A percentile compares a stretch with the other conserved stretches of the same genome.
phyloP scores from a whole-genome alignment of 2,329 filamentous ascomycete species.

The Ceratocystis lukuohia region DNA sequence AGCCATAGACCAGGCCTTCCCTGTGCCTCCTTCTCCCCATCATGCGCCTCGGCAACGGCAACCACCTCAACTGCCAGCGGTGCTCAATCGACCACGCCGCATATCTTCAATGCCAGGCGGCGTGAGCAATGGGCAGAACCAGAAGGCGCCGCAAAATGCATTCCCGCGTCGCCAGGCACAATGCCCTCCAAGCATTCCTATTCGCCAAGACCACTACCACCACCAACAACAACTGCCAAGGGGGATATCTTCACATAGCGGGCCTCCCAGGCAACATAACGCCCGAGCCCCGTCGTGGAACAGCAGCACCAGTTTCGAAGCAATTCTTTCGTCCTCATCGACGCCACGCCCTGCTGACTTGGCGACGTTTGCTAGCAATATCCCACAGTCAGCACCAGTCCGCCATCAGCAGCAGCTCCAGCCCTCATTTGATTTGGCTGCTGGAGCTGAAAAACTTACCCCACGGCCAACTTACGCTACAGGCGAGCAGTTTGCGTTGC shows the following conservation, averaged over 20 bases:
- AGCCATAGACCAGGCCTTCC: conserved; percentile 8
- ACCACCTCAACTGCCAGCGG: conserved; percentile 5
- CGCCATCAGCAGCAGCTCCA: conserved; percentile 18
- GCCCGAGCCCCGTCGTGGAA: conserved; percentile 26
- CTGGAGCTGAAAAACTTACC: conserved; percentile 26
- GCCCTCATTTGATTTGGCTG: conserved; percentile 17
- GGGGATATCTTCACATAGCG: too few species aligned
- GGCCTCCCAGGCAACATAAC: conserved; percentile 13
- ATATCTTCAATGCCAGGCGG: conserved; percentile 25
- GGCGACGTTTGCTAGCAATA: conserved; percentile 21
- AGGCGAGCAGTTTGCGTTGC: conserved; percentile 40
- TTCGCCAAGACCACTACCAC: background rate
- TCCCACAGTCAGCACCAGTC: conserved; percentile 13
- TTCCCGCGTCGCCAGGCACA: conserved; percentile 25
- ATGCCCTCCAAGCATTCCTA: background rate
- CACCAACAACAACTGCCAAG: background rate
- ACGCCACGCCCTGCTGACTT: conserved; percentile 20
- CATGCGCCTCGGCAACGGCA: background rate
- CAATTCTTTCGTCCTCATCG: conserved; percentile 25
- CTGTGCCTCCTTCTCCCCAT: background rate
- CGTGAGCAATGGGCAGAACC: conserved; percentile 6
- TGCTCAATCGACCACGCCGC: conserved; percentile 29
- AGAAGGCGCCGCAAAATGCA: conserved; percentile 15
- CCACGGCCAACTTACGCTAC: conserved; percentile 28
- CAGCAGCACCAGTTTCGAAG: conserved; percentile 27